These are phyloP conservation scores for Setaria italica DNA, from an alignment of 202 grass and related monocot genomes.

Conservation along the genomic window DNA sequence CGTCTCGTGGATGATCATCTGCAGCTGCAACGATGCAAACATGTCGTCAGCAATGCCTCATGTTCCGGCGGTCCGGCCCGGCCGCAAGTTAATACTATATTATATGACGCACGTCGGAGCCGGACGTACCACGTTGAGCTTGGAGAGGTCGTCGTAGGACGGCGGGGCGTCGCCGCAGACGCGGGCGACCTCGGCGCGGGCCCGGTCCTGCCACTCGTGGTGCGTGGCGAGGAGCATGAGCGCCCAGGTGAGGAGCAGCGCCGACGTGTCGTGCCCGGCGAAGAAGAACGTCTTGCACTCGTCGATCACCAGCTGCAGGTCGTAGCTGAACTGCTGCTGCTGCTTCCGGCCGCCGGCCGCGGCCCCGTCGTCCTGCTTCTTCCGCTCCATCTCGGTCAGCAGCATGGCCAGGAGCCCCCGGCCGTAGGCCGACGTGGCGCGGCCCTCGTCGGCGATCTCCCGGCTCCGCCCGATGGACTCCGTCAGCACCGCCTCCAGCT, in stretches of 20 bases:
- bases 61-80: too few species aligned
- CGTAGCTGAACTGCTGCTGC: slow-evolving; percentile 59
- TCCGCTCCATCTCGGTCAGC: slow-evolving; percentile 65
- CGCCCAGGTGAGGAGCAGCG: slow-evolving; percentile 87
- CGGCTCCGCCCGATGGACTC: slow-evolving; percentile 70
- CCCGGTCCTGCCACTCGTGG: slow-evolving; percentile 74
- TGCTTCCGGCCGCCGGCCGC: background rate
- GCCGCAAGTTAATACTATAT: too few species aligned
- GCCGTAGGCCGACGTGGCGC: slow-evolving; percentile 60
- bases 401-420: slow-evolving; percentile 69
- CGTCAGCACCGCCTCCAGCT: slow-evolving; percentile 71
- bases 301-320: slow-evolving; percentile 67
- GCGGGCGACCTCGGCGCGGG: slow-evolving; percentile 66
- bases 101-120: too few species aligned
- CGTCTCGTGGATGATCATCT: slow-evolving; percentile 97
- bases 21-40: slow-evolving; percentile 54
- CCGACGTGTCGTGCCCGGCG: slow-evolving; percentile 70
- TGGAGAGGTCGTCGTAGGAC: slow-evolving; percentile 72
- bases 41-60: background rate
- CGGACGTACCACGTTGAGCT: slow-evolving; percentile 72
- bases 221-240: slow-evolving; percentile 88
- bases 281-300: slow-evolving; percentile 86
- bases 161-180: slow-evolving; percentile 71
- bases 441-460: slow-evolving; percentile 78
- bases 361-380: slow-evolving; percentile 8